These are phyloP conservation scores for Lineolata rhizophorae DNA, from an alignment of 495 filamentous ascomycete genomes.

Conservation along the genomic window DNA sequence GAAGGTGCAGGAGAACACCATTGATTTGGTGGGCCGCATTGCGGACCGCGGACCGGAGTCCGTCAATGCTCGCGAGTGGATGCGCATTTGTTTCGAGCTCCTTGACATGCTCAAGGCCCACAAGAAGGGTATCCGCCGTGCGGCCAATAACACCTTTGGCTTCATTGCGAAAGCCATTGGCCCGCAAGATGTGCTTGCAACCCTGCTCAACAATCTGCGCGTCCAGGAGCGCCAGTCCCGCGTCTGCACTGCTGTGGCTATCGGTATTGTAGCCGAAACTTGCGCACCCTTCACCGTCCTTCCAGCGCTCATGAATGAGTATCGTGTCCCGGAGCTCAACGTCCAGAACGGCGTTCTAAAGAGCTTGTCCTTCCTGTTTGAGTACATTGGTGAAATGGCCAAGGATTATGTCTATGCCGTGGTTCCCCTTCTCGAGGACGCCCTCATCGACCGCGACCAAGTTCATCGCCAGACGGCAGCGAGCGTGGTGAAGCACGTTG, in stretches of 20 bases:
- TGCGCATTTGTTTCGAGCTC: constrained; percentile 98
- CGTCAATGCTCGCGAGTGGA: constrained; percentile 96
- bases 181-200: constrained; percentile 90
- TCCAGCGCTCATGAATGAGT: constrained; percentile 99
- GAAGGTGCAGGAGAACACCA: constrained; percentile 99
- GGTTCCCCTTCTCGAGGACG: constrained; percentile 91
- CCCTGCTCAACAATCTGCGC: constrained; percentile 85
- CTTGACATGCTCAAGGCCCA: constrained; percentile 99
- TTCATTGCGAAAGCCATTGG: constrained; percentile 99
- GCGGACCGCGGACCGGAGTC: constrained; percentile 90
- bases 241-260: constrained; percentile 96
- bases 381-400: constrained; percentile 98
- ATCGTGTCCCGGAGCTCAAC: constrained; percentile 93
- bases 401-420: constrained; percentile 99
- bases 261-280: constrained; percentile 99
- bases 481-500: constrained; percentile 90
- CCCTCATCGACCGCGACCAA: constrained; percentile 93
- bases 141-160: constrained; percentile 98
- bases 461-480: constrained; percentile 96
- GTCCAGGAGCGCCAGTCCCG: constrained; percentile 96
- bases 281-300: constrained; percentile 97
- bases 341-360: constrained; percentile 98
- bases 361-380: constrained; percentile 89
- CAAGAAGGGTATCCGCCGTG: constrained; percentile 96
- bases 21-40: constrained; percentile 94